Evolutionary conservation across 805 yeast species (phyloP), one percentile per base, ranked within the genome.

Genomic region (Metschnikowia henanensis): DNA sequence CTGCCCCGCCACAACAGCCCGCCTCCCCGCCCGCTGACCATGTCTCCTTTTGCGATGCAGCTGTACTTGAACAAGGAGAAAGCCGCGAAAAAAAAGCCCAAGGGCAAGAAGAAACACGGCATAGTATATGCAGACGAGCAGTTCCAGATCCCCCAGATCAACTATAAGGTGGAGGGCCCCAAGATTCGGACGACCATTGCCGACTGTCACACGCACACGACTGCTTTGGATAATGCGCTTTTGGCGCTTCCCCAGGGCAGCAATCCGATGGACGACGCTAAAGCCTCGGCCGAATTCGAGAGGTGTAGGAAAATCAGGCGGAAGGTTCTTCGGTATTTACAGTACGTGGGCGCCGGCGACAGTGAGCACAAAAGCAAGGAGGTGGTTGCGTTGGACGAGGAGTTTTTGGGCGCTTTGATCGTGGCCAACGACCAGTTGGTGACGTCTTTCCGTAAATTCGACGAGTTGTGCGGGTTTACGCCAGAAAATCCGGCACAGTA

Each of bases 381-480:
- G 33, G 58, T 58, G 10, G 40, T 55, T 15, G 62, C 60, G 1
- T 55, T 70, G 58, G 82, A 81, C 46, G 97, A 91, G 50, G 96
- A 88, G 57, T 85, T 81, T 49, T 66, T 94, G 50, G 98, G 97
- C n/a, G 77, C 88, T 34, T 73, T 94, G 50, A 80, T 94, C 45
- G 84, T 80, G 54, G 95, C 97, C 35, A 94, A 94, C 60, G 99
- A 94, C 56, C 91, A 88, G 60, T 75, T 94, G 48, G 95, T 94
- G 6, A 69, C 70, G 4, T 84, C 90, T 0, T 74, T 94, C 55
- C 79, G 81, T 53, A 65, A 71, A 41, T 91, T 80, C 60, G 96
- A 91, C 46, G 74, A 75, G 37, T 57, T 62, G 62, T 70, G 68
- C 62, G 76, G 75, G 1, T 66, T 64, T 46, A 56, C 65, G 4